phyloP scores from a whole-genome alignment of 805 yeast genomes.

The Wickerhamomyces bisporus region DNA sequence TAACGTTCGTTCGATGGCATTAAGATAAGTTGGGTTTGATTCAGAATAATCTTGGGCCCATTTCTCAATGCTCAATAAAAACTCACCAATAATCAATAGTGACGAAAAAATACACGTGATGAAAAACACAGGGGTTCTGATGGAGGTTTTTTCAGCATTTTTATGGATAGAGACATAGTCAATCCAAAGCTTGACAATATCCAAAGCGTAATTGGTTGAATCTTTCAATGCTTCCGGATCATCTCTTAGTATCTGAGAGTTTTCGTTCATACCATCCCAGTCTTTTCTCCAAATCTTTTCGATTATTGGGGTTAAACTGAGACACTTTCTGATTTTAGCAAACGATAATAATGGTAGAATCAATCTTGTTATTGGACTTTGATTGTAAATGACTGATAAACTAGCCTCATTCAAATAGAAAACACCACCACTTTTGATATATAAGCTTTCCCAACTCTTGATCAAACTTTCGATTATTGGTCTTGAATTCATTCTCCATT shows the following conservation, averaged over 20 bases:
- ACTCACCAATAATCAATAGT: conserved; percentile 57
- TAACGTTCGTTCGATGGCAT: conserved; percentile 49
- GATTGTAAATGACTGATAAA: conserved; percentile 37
- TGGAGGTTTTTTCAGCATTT: conserved; percentile 61
- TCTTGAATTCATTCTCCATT: conserved; percentile 61
- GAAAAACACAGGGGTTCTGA: conserved; percentile 72
- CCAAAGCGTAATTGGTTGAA: conserved; percentile 51
- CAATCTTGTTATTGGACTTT: conserved; percentile 53
- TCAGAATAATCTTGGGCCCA: conserved; percentile 37
- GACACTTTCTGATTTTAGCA: conserved; percentile 61
- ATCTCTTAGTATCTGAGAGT: conserved; percentile 39
- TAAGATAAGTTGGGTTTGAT: conserved; percentile 24
- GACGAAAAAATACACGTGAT: conserved; percentile 66
- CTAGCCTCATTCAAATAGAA: conserved; percentile 47
- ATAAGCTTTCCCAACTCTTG: conserved; percentile 64
- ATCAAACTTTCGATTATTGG: conserved; percentile 54
- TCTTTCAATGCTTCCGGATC: conserved; percentile 65
- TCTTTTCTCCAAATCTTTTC: conserved; percentile 58
- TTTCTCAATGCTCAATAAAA: conserved; percentile 49
- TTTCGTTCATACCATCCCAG: conserved; percentile 60
- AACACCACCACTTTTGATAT: conserved; percentile 58
- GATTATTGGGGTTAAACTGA: conserved; percentile 57
- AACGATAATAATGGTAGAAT: conserved; percentile 62
- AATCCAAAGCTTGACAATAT: conserved; percentile 64
- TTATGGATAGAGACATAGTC: conserved; percentile 61